Conservation (phyloP, 2,329 filamentous ascomycete genomes). For the Monosporascus cannonballus region DNA sequence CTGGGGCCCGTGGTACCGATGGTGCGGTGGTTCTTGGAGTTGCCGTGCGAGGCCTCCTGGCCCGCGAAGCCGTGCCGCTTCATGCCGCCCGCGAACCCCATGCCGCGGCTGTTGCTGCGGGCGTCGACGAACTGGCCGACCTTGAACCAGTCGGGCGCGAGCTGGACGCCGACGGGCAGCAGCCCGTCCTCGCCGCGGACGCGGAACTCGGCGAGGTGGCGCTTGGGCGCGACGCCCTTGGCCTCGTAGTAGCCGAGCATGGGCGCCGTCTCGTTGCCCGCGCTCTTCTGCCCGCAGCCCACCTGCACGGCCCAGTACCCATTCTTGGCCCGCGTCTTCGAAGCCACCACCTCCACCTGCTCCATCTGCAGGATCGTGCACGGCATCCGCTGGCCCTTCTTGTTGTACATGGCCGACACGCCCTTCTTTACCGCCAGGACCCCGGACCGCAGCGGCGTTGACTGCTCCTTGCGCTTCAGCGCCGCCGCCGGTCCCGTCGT, state of each 20-base stretch:
- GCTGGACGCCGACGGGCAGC: conserved; percentile 65
- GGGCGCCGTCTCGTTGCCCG: conserved; percentile 73
- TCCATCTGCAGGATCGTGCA: conserved; percentile 95
- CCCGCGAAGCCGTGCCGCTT: conserved; percentile 88
- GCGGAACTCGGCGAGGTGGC: conserved; percentile 78
- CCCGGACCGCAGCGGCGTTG: conserved; percentile 66
- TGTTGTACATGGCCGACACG: conserved; percentile 87
- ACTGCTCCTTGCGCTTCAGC: conserved; percentile 50
- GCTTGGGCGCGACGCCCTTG: conserved; percentile 77
- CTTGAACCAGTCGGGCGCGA: conserved; percentile 86
- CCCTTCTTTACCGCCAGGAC: conserved; percentile 87
- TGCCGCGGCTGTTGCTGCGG: conserved; percentile 70
- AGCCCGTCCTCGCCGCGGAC: conserved; percentile 71
- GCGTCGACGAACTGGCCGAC: conserved; percentile 89
- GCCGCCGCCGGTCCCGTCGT: conserved; percentile 56
- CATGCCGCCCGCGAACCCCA: conserved; percentile 97
- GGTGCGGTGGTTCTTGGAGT: conserved; percentile 86
- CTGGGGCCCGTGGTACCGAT: conserved; percentile 86
- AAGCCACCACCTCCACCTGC: conserved; percentile 79
- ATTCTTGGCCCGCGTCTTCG: conserved; percentile 74
- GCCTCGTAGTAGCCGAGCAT: conserved; percentile 83
- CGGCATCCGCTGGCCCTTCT: conserved; percentile 67
- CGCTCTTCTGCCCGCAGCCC: conserved; percentile 67
- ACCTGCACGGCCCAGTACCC: conserved; percentile 95
- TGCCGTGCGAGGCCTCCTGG: conserved; percentile 89